Percentiles rank a stretch among this genome's conserved stretches.
Evolutionary conservation across 169 alveolate species (phyloP).

Genomic region (Miamiensis avidus): DNA sequence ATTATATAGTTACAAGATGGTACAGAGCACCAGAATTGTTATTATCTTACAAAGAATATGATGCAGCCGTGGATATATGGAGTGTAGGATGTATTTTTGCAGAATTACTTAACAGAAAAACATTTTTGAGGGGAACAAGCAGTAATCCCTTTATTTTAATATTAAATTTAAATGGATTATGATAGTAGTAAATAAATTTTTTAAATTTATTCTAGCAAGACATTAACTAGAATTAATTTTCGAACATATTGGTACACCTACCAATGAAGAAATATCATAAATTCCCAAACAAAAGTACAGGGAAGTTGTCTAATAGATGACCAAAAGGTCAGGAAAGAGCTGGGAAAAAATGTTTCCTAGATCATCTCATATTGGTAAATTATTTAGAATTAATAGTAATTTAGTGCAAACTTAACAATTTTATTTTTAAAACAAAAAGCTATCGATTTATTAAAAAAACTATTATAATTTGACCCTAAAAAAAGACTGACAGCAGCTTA

Average conservation of each 20-base stretch:
- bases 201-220: too few relatives aligned
- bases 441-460: slow-evolving; percentile 90
- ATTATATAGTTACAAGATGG: slow-evolving; percentile 99
- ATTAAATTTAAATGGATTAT: not conserved
- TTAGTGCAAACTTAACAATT: not conserved
- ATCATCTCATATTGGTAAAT: slow-evolving; percentile 47
- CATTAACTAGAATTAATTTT: slow-evolving; percentile 66
- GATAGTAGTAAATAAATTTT: not conserved
- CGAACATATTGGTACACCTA: slow-evolving; percentile 74
- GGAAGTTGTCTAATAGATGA: slow-evolving; percentile 45
- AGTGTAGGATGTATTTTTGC: slow-evolving; percentile 76
- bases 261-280: slow-evolving; percentile 61
- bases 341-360: slow-evolving; percentile 57
- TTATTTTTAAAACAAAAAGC: slow-evolving; percentile 74
- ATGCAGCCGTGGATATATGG: slow-evolving; percentile 84
- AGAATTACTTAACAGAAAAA: slow-evolving; percentile 58
- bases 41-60: slow-evolving; percentile 81
- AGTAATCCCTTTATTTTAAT: slow-evolving; percentile 26
- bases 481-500: slow-evolving; percentile 94
- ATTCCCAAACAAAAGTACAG: slow-evolving; percentile 47
- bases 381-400: too few relatives aligned
- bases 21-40: slow-evolving; percentile 99
- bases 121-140: slow-evolving; percentile 69
- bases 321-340: slow-evolving; percentile 40
- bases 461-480: slow-evolving; percentile 93